Base-by-base conservation (phyloP, 2,329 filamentous ascomycete species). In the Aspergillus sp. region DNA sequence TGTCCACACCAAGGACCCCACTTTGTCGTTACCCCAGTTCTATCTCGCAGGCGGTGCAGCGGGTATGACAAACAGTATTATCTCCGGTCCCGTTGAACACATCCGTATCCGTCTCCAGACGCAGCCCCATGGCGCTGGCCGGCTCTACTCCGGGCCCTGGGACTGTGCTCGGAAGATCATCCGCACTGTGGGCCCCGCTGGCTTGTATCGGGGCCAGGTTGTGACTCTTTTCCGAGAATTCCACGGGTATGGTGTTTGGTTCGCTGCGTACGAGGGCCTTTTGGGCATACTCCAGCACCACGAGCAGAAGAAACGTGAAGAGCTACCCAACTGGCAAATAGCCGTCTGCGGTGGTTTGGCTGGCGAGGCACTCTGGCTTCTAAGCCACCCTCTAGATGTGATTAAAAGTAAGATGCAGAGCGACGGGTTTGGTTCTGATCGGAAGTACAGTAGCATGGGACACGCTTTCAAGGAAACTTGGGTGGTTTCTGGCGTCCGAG, bases 371-470 rank as follows among this genome's bases (percentile, higher is more conserved):
- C 84, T 98, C 59, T 98, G 94, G 94, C 81, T 97, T 55, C 84
- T 84, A 19, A 96, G 91, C 72, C 97, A 98, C 79, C 94, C 93
- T 19, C 89, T 97, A 64, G 94, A 98, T 78, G 92, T 97, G 23
- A 79, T 97, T 78, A 97, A 98, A 89, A 96, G 91, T 79, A 97
- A 96, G 85, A 97, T 97, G 93, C 94, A 98, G 85, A 96, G 89
- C 56, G 94, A 97, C 78, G 92, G 90, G 0, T 93, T 96, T 72
- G 91, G 90, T 1, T 72, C 68, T 2, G 79, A 84, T 61, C 86
- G 87, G 80, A 83, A 82, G 72, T 97, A 90, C 79, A 84, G 80
- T 72, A 88, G 81, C 49, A 96, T 96, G 92, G 84, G 89, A 57
- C 89, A 94, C 78, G 94, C 90, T 78, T 93, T 97, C 76, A 83